Conservation (phyloP, 148 eudicot species). For the Arbutus unedo region DNA sequence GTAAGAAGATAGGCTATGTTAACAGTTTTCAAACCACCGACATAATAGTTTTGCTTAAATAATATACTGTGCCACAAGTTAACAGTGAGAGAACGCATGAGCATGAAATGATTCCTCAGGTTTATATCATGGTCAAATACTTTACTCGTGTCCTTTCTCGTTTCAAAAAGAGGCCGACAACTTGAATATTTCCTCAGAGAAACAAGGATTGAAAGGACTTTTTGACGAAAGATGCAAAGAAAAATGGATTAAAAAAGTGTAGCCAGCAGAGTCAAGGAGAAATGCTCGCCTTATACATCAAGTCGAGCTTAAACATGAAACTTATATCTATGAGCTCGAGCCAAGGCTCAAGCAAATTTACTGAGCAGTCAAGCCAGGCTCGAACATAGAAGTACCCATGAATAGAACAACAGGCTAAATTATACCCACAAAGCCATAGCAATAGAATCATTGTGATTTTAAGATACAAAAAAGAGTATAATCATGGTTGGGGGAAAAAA, state of each 20-base stretch:
- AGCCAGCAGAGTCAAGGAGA: background rate
- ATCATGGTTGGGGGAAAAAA: background rate
- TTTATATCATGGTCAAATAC: background rate
- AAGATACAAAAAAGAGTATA: too few species aligned
- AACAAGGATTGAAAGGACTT: background rate
- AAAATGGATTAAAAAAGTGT: background rate
- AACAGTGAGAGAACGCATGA: background rate
- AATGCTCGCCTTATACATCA: background rate
- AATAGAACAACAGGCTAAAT: constrained; percentile 8
- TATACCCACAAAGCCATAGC: background rate
- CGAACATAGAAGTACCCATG: background rate
- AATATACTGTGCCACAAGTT: background rate
- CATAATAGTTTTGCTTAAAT: background rate
- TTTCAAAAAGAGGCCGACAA: background rate
- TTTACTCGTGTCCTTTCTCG: background rate
- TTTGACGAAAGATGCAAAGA: background rate
- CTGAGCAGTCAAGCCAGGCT: background rate
- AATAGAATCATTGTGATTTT: background rate
- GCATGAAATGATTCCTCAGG: background rate
- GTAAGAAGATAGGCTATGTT: background rate
- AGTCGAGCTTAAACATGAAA: background rate
- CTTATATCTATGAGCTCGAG: background rate
- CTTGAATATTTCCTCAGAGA: background rate
- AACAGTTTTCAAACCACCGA: background rate
- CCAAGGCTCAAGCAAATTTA: background rate